Conservation (phyloP, 2,329 filamentous ascomycete genomes). For the Colletotrichum gloeosporioides region DNA sequence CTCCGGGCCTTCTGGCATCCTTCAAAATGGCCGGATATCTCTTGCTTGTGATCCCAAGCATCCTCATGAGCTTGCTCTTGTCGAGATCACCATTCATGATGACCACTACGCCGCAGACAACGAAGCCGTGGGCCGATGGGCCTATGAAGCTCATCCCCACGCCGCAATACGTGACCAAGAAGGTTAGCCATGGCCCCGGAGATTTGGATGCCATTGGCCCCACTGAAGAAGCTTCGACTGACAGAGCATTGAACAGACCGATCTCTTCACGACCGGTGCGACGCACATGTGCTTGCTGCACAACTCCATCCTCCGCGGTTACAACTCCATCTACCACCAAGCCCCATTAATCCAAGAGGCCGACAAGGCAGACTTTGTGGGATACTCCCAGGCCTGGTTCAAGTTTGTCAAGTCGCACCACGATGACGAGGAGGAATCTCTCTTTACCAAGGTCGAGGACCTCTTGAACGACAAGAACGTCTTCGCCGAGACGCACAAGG, state of each 20-base stretch:
- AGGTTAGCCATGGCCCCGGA: slow-evolving; percentile 36
- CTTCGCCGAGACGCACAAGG: slow-evolving; percentile 57
- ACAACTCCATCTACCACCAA: slow-evolving; percentile 68
- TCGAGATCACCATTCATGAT: slow-evolving; percentile 41
- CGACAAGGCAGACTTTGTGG: slow-evolving; percentile 63
- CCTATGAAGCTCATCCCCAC: slow-evolving; percentile 61
- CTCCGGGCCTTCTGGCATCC: not conserved
- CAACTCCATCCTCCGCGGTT: slow-evolving; percentile 67
- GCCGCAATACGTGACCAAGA: slow-evolving; percentile 57
- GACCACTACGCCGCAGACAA: slow-evolving; percentile 35
- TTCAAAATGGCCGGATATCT: slow-evolving; percentile 23
- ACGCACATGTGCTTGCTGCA: slow-evolving; percentile 68
- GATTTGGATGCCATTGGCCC: not conserved
- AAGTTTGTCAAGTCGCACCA: slow-evolving; percentile 66
- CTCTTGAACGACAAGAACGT: slow-evolving; percentile 55
- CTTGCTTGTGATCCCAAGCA: slow-evolving; percentile 32
- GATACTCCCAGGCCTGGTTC: slow-evolving; percentile 63
- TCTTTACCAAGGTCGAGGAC: slow-evolving; percentile 61
- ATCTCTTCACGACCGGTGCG: slow-evolving; percentile 63
- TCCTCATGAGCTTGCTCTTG: slow-evolving; percentile 35
- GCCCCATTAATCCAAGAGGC: slow-evolving; percentile 53
- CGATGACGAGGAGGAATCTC: slow-evolving; percentile 61
- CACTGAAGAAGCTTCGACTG: not conserved
- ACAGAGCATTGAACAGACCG: slow-evolving; percentile 42
- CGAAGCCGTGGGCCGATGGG: slow-evolving; percentile 56